Percentiles rank a stretch among this genome's conserved stretches.
These are phyloP conservation scores for Yamadazyma dendronema DNA, from an alignment of 1,139 yeast species.

Conservation along the genomic window DNA sequence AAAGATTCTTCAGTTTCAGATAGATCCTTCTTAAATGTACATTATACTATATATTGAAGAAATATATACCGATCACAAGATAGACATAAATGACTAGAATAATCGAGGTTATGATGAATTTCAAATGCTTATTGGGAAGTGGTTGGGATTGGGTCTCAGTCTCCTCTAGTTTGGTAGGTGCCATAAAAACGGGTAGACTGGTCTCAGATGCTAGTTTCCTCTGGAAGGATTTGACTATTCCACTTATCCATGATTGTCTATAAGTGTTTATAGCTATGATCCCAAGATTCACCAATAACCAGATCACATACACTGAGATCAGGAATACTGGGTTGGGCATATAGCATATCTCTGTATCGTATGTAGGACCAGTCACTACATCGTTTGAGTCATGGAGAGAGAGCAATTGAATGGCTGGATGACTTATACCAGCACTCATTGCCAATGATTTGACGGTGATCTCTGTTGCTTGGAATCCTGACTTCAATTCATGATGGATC, in stretches of 20 bases:
- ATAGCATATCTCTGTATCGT: conserved; percentile 60
- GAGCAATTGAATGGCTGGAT: conserved; percentile 83
- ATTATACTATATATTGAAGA: conserved; percentile 7
- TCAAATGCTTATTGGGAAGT: not conserved
- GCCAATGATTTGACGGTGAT: conserved; percentile 86
- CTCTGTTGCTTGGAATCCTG: conserved; percentile 53
- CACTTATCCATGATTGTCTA: not conserved
- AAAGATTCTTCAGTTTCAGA: conserved; percentile 44
- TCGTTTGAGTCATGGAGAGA: conserved; percentile 57
- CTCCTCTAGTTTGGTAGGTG: not conserved
- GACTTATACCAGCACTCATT: conserved; percentile 85
- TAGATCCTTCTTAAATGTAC: conserved; percentile 11
- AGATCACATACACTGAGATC: conserved; percentile 10
- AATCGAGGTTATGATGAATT: not conserved
- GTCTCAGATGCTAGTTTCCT: not conserved
- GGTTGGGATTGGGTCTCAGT: not conserved
- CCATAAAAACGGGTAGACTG: conserved; percentile 1
- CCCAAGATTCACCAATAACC: conserved; percentile 8
- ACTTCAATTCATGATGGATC: conserved; percentile 40
- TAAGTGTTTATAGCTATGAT: conserved; percentile 10
- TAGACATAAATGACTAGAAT: conserved; percentile 1
- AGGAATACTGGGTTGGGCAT: conserved; percentile 63
- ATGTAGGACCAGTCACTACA: conserved; percentile 13
- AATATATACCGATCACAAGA: conserved; percentile 9
- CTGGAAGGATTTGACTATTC: not conserved